phyloP scores from a whole-genome alignment of 164 flowering plant genomes.

The Chloranthus sessilifolius region DNA sequence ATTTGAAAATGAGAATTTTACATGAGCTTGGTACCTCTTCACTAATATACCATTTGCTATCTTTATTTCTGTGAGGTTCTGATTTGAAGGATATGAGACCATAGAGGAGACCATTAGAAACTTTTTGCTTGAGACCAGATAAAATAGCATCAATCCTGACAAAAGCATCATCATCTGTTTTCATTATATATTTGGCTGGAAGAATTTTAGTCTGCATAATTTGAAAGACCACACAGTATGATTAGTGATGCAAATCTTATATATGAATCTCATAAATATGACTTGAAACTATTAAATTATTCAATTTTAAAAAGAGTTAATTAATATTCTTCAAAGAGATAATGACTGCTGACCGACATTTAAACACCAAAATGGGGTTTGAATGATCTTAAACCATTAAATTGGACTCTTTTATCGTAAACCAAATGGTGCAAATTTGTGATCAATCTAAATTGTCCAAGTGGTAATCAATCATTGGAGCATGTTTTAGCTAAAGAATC shows the following conservation, averaged over 20 bases:
- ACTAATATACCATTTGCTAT: conserved; percentile 86
- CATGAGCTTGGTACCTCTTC: conserved; percentile 42
- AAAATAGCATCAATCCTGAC: conserved; percentile 81
- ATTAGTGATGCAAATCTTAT: background rate
- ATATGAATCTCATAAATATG: too few relatives aligned
- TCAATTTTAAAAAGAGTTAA: too few relatives aligned
- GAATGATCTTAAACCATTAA: too few relatives aligned
- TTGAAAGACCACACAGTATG: background rate
- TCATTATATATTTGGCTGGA: conserved; percentile 87
- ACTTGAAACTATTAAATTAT: too few relatives aligned
- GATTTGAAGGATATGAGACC: conserved; percentile 74
- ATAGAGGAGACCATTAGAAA: conserved; percentile 55
- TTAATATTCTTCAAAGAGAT: too few relatives aligned
- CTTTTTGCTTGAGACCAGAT: conserved; percentile 44
- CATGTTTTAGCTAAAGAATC: too few relatives aligned
- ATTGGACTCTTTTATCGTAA: too few relatives aligned
- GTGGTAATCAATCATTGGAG: too few relatives aligned
- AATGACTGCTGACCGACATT: too few relatives aligned
- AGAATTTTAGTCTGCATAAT: conserved; percentile 64
- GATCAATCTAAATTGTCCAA: too few relatives aligned
- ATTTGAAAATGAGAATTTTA: background rate
- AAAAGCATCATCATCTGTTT: conserved; percentile 97
- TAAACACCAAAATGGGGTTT: too few relatives aligned
- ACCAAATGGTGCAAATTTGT: too few relatives aligned
- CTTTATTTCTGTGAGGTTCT: conserved; percentile 58